phyloP scores from a whole-genome alignment of 2,329 filamentous ascomycete genomes.

The Fusarium bactridioides region DNA sequence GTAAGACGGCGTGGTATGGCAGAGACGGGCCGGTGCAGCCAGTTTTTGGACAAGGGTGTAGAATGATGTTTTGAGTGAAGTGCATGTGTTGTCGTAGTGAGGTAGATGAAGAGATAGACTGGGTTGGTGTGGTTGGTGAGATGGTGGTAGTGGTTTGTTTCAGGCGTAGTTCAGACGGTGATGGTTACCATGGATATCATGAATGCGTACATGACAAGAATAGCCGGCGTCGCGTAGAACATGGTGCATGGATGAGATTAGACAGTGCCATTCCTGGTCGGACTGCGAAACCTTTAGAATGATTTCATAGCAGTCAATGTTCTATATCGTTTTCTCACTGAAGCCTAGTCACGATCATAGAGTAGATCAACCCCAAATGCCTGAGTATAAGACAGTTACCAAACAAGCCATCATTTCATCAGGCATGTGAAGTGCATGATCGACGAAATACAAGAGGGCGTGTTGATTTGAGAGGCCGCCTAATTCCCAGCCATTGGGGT shows the following conservation, averaged over 20 bases:
- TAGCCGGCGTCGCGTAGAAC: neutral
- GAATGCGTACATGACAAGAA: neutral
- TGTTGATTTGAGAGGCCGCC: slow-evolving; percentile 27
- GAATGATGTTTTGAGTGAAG: neutral
- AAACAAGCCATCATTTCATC: neutral
- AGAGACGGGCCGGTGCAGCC: slow-evolving; percentile 34
- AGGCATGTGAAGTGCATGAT: slow-evolving; percentile 30
- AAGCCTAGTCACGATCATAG: neutral
- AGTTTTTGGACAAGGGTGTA: slow-evolving; percentile 20
- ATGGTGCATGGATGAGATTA: neutral
- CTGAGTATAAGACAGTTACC: neutral
- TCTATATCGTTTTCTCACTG: no score
- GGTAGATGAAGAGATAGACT: neutral
- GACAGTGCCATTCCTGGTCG: neutral
- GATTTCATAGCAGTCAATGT: neutral
- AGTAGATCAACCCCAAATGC: neutral
- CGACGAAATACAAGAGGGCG: slow-evolving; percentile 20
- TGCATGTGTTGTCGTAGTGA: neutral
- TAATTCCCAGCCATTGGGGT: neutral
- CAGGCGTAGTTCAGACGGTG: neutral
- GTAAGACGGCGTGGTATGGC: slow-evolving; percentile 23
- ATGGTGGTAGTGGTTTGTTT: neutral
- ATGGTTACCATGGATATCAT: neutral
- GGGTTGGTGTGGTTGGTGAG: slow-evolving; percentile 1
- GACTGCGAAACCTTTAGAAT: neutral